Evolutionary conservation across 2,329 filamentous ascomycete species (phyloP), one percentile per base, ranked within the genome.

Genomic region (Thielaviopsis musarum): DNA sequence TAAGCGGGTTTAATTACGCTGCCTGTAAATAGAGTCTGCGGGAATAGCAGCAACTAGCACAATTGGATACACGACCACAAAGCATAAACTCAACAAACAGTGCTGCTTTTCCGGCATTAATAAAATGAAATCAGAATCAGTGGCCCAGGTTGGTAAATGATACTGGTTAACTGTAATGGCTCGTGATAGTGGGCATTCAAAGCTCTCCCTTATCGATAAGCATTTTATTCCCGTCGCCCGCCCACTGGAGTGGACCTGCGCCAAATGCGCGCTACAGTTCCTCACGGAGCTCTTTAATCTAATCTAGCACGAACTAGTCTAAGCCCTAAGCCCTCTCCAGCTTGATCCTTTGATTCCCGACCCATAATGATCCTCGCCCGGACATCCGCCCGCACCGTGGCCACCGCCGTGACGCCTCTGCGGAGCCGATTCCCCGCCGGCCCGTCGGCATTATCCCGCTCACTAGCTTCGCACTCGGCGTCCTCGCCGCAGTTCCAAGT

Each of bases 401-500:
- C 26, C 34, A 22, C 30, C 51, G n/a, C 34, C 22, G 34, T 17
- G n/a, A 22, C 34, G 21, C 34, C 21, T 12, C 10, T 24, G 3
- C 28, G 34, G 26, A 52, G 12, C 7, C 45, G 26, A 12, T 51
- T 28, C 34, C 9, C 38, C 30, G 22, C 24, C 21, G 19, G 52
- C 26, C 21, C 51, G 9, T n/a, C 57, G 24, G n/a, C 54, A 19
- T 34, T 48, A 9, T 24, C 30, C 56, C 56, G 59, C 5, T 34
- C 26, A 5, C 52, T 61, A 10, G 59, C 59, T 34, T 58, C 59
- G n/a, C 60, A 62, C 45, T 21, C 60, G 19, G 24, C 60, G 5
- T 54, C 60, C n/a, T 49, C 60, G 13, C 60, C 60, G 21, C 57
- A 84, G 45, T 82, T 94, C 65, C 85, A 96, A 65, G 87, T 98